Evolutionary conservation across 2,329 filamentous ascomycete species (phyloP), one percentile per base, ranked within the genome.

Genomic region (Penicillium nordicum): DNA sequence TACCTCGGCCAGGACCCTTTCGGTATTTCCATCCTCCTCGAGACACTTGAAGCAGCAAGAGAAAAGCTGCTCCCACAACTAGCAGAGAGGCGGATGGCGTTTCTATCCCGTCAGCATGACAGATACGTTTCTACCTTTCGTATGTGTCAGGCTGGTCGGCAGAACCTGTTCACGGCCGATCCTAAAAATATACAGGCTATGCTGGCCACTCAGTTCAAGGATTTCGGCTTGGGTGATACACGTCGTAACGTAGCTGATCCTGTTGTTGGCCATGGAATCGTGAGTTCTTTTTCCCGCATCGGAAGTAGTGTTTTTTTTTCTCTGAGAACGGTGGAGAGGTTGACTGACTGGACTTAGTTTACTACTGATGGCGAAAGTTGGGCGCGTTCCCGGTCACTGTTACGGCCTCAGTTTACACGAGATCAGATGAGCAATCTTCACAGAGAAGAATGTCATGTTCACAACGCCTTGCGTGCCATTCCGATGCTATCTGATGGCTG

Each of bases 381-480:
- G 80, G 74, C 75, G 21, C 72, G 77, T 48, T 77, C 79, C 1
- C 69, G 77, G 40, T 67, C 73, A 40, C 64, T 74, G 56, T 57
- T 74, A 14, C 74, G 81, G 23, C 81, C 82, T 1, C 81, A 81
- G 57, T 84, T 84, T 61, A 76, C 73, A 1, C 72, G 79, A 9
- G 75, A 78, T 11, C 81, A 84, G 60, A 75, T 84, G 10, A 78
- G 76, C 5, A 79, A 84, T 63, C 67, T 84, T 6, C 72, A 75
- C 32, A 83, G 82, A 1, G 86, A 88, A 50, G 86, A 89, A 63
- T 72, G 69, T 3, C 85, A 88, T 72, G 76, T 87, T 16, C 70
- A 25, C 2, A 37, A 48, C 4, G 40, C 40, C 4, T 25, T 41
- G 12, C 21, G 21, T 16, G 40, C 40, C 12, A 74, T 78, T n/a